Base-by-base conservation (phyloP, 2,329 filamentous ascomycete genomes). In the Penicillium griseofulvum region DNA sequence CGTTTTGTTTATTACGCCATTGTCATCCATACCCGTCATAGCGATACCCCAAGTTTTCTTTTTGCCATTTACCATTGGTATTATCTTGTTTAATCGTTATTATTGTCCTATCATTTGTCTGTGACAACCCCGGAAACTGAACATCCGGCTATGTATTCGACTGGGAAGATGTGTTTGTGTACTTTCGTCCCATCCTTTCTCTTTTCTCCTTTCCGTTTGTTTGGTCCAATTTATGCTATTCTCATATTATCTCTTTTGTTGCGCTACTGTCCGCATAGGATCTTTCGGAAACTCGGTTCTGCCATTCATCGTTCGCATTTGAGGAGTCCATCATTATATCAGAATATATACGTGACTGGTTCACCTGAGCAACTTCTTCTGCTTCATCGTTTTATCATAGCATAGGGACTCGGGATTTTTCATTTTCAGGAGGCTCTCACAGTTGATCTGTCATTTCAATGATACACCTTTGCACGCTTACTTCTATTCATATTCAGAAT, bases 11-110 rank as follows among this genome's bases (percentile, higher is more conserved):
- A 55, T 62, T 51, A 16, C 34, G 31, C 43, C 52, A 58, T 65
- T 65, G 45, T 55, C 58, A 59, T 61, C 53, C 59, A 59, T 62
- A 58, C 51, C 55, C 56, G 34, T 54, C 49, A 55, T 59, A 63
- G 62, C 60, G 63, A 65, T 65, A 65, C 63, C 63, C 63, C 59
- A 24, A 47, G 54, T 51, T 38, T 47, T 48, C 39, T 54, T 36
- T 39, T 52, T 51, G 49, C 28, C 41, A 28, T 57, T 50, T 52
- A 49, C 33, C 39, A 29, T 43, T 17, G 43, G 29, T 56, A 49
- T 45, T 33, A 29, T 50, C 33, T 52, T 49, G 41, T 50, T 48
- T 34, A 29, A 29, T 41, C 24, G 38, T 52, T 37, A 14, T 52
- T 37, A 14, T 34, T 28, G 28, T 34, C n/a, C 28, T 41, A n/a